A percentile compares a stretch with the other conserved stretches of the same genome.
Evolutionary conservation across 331 rosid genomes (phyloP).

Genomic region (Acacia pycnantha): DNA sequence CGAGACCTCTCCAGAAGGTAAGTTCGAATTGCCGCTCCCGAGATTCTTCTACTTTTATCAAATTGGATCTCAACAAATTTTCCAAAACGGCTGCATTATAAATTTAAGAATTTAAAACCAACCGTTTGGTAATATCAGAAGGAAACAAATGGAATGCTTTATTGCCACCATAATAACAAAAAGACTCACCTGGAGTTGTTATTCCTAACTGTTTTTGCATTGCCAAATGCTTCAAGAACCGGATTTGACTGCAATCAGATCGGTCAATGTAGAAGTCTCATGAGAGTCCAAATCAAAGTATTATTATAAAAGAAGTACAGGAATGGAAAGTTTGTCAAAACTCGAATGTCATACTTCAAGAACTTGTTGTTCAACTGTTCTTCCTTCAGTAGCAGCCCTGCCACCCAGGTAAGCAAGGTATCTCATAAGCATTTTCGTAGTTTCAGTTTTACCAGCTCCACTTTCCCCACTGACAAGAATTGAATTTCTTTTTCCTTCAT

Average conservation of each 20-base stretch:
- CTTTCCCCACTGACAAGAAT: conserved; percentile 99
- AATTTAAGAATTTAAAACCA: conserved; percentile 33
- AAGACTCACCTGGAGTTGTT: conserved; percentile 88
- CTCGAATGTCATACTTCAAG: conserved; percentile 67
- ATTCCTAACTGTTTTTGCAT: conserved; percentile 97
- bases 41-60: conserved; percentile 96
- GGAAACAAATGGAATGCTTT: conserved; percentile 22
- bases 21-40: conserved; percentile 98
- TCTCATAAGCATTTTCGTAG: conserved; percentile 97
- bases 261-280: conserved; percentile 22
- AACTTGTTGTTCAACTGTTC: conserved; percentile 99
- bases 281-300: conserved; percentile 28
- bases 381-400: conserved; percentile 90
- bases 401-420: conserved; percentile 99
- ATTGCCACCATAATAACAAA: conserved; percentile 28
- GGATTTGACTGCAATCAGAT: conserved; percentile 88
- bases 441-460: conserved; percentile 99
- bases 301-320: neutral
- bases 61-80: conserved; percentile 98
- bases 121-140: neutral
- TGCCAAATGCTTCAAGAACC: conserved; percentile 99
- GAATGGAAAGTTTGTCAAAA: conserved; percentile 8
- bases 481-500: conserved; percentile 90
- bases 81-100: conserved; percentile 87
- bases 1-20: conserved; percentile 98